Evolutionary conservation across 2,329 filamentous ascomycete genomes (phyloP).

Genomic region (Aschersonia sp.): DNA sequence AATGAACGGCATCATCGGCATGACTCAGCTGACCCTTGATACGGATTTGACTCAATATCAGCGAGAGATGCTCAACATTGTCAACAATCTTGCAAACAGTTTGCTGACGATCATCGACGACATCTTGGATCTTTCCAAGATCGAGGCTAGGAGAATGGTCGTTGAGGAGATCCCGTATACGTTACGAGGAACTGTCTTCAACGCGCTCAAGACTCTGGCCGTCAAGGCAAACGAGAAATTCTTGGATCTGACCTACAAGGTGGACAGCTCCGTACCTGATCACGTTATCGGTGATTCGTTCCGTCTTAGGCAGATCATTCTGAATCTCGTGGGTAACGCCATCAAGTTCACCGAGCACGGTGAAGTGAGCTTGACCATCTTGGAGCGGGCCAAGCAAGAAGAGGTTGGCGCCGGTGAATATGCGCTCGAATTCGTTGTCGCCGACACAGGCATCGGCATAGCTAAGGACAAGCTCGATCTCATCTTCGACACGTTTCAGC

Average conservation of each 20-base stretch:
- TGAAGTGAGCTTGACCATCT: slow-evolving; percentile 89
- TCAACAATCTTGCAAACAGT: slow-evolving; percentile 93
- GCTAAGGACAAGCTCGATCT: slow-evolving; percentile 88
- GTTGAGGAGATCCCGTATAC: slow-evolving; percentile 98
- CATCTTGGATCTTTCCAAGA: slow-evolving; percentile 60
- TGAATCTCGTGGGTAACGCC: slow-evolving; percentile 93
- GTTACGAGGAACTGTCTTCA: slow-evolving; percentile 87
- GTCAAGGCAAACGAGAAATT: slow-evolving; percentile 96
- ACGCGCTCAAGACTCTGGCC: slow-evolving; percentile 89
- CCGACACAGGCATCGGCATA: slow-evolving; percentile 94
- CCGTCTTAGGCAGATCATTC: slow-evolving; percentile 87
- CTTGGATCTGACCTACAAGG: slow-evolving; percentile 81
- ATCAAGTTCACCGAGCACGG: slow-evolving; percentile 98
- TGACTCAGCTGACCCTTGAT: slow-evolving; percentile 93
- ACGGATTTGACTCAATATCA: slow-evolving; percentile 91
- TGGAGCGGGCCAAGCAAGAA: slow-evolving; percentile 47
- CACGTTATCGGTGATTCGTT: slow-evolving; percentile 95
- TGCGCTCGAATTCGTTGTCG: slow-evolving; percentile 88
- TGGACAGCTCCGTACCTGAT: slow-evolving; percentile 86
- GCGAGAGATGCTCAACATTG: slow-evolving; percentile 96
- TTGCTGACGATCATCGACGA: slow-evolving; percentile 92
- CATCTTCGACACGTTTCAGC: slow-evolving; percentile 98
- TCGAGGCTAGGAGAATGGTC: slow-evolving; percentile 95
- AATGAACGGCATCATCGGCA: slow-evolving; percentile 95
- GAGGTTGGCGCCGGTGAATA: slow-evolving; percentile 62